phyloP scores from a whole-genome alignment of 1,284 basidiomycete species.

The Clitocybe nebularis region DNA sequence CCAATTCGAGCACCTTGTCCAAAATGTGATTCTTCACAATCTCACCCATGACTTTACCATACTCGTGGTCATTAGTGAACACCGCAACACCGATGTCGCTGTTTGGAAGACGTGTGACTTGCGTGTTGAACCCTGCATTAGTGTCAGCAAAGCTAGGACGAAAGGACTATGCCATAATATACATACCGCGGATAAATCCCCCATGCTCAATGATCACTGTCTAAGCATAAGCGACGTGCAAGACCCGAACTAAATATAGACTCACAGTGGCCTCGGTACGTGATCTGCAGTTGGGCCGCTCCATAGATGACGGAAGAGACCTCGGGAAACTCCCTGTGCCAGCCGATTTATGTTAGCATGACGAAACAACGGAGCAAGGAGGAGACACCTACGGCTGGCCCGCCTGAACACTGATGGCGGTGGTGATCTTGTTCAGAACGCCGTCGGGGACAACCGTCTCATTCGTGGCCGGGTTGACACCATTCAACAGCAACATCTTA shows the following conservation, averaged over 20 bases:
- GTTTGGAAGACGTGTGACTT: slow-evolving; percentile 20
- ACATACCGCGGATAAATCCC: slow-evolving; percentile 17
- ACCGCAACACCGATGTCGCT: slow-evolving; percentile 23
- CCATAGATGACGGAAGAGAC: slow-evolving; percentile 22
- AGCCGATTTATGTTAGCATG: not conserved
- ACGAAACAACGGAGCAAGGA: not conserved
- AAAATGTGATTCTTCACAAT: slow-evolving; percentile 22
- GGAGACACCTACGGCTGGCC: slow-evolving; percentile 11
- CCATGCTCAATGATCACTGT: slow-evolving; percentile 19
- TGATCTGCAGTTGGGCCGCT: slow-evolving; percentile 16
- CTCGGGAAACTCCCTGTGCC: slow-evolving; percentile 16
- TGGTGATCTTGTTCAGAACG: slow-evolving; percentile 23
- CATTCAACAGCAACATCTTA: slow-evolving; percentile 38
- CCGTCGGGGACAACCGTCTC: slow-evolving; percentile 34
- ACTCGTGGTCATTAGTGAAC: slow-evolving; percentile 20
- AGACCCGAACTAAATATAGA: not conserved
- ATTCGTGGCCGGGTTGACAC: slow-evolving; percentile 37
- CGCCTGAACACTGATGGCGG: slow-evolving; percentile 16
- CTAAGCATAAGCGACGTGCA: not conserved
- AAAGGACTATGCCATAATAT: not conserved
- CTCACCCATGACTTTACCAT: slow-evolving; percentile 13
- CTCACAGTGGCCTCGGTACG: slow-evolving; percentile 23
- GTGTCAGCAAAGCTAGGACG: not conserved
- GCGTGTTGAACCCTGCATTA: slow-evolving; percentile 17
- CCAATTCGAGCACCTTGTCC: slow-evolving; percentile 19